Evolutionary conservation across 306 rosid genomes (phyloP), one percentile per base, ranked within the genome.

Genomic region (Benincasa hispida): DNA sequence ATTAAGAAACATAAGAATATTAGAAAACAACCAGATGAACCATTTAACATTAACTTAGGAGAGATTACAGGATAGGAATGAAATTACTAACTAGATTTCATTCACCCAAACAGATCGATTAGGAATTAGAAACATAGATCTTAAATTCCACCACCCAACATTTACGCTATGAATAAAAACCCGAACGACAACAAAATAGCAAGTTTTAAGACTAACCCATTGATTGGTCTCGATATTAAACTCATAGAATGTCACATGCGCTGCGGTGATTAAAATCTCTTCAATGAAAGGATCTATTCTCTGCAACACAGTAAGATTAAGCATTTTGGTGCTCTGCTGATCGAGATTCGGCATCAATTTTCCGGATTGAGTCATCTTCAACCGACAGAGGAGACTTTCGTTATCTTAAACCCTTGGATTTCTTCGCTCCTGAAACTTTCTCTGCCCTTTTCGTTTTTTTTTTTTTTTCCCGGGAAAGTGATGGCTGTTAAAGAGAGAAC

Each of bases 341-440:
- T 93, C 98, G 57, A 93, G 90, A 89, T 93, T 93, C 73, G 98
- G 98, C 87, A 87, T 93, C 81, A 93, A 74, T 81, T 93, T 93
- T 86, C 87, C 96, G 19, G 83, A 72, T 81, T 87, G 92, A 62
- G 91, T 78, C 93, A 89, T 89, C 45, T 75, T 54, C 34, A 24
- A 22, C 27, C 21, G 32, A 14, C n/a, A 22, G 22, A 30, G 72
- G 45, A 55, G 55, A 15, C 19, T 24, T 54, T 61, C 45, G 69
- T 30, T 66, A 81, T 78, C 79, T 77, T 80, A 79, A 77, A 75
- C 56, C 39, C 75, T 70, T 45, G 39, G 48, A 58, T 77, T 76
- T 73, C 65, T 35, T 35, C 67, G 45, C 27, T 74, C 25, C 22
- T 35, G 30, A 39, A 75, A 27, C 35, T n/a, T 45, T 50, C 68